phyloP scores from a whole-genome alignment of 2,329 filamentous ascomycete genomes.

The Alternaria ventricosa region DNA sequence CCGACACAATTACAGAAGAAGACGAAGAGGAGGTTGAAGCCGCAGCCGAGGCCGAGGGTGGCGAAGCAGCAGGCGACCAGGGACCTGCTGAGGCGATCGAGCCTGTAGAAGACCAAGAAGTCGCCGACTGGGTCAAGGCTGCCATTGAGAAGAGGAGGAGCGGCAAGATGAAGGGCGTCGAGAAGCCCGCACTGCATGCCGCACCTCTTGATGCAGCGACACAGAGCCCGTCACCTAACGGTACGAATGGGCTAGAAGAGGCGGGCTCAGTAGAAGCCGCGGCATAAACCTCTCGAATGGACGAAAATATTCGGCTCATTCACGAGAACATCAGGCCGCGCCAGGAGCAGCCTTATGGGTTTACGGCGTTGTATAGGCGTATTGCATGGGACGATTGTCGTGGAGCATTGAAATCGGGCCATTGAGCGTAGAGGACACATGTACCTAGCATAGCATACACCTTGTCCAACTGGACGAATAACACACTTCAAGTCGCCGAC shows the following conservation, averaged over 20 bases:
- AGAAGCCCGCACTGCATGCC: conserved; percentile 84
- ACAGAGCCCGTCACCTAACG: conserved; percentile 42
- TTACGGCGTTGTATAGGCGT: conserved; percentile 20
- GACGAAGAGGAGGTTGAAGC: conserved; percentile 64
- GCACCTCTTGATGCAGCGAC: conserved; percentile 78
- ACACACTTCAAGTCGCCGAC: not conserved
- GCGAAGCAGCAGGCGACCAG: conserved; percentile 41
- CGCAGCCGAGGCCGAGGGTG: conserved; percentile 54
- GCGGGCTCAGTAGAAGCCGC: conserved; percentile 26
- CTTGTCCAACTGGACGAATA: conserved; percentile 8
- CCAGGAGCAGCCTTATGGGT: not conserved
- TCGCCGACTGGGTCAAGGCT: conserved; percentile 81
- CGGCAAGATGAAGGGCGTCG: conserved; percentile 57
- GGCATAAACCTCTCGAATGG: conserved; percentile 9
- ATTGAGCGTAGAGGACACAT: conserved; percentile 25
- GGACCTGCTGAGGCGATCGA: conserved; percentile 35
- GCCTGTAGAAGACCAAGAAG: conserved; percentile 73
- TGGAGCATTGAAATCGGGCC: conserved; percentile 20
- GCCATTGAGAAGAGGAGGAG: conserved; percentile 72
- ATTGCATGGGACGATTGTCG: conserved; percentile 21
- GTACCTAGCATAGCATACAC: conserved; percentile 27
- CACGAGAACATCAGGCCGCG: not conserved
- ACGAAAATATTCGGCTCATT: not conserved
- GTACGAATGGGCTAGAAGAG: conserved; percentile 29
- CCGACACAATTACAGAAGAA: conserved; percentile 74